Conservation (phyloP, 2,329 filamentous ascomycete species). For the Talaromyces islandicus region DNA sequence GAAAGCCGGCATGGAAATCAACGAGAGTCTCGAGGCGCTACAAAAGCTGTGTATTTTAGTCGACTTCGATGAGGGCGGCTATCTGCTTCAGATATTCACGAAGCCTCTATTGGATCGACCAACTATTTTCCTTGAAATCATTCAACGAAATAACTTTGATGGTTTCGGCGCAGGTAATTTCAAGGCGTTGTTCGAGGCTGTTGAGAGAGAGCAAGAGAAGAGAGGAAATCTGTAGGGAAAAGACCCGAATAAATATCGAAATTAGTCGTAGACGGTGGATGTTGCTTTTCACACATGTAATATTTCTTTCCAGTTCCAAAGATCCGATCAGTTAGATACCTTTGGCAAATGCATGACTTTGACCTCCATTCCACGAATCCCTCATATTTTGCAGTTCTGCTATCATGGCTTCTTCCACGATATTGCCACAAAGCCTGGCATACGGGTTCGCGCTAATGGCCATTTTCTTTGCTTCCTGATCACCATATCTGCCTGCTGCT, state of each 20-base stretch:
- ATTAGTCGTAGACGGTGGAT: background rate
- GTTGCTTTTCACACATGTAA: background rate
- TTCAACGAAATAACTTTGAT: constrained; percentile 70
- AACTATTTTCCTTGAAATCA: constrained; percentile 64
- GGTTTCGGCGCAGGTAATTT: constrained; percentile 92
- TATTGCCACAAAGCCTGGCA: constrained; percentile 2
- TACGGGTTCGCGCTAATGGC: constrained; percentile 3
- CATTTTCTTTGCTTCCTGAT: constrained; percentile 5
- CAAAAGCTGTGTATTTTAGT: constrained; percentile 75
- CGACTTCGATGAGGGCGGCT: constrained; percentile 86
- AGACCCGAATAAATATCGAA: background rate
- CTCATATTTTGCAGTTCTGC: background rate
- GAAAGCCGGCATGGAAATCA: constrained; percentile 45
- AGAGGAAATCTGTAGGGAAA: constrained; percentile 66
- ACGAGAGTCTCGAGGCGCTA: constrained; percentile 70
- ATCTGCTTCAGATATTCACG: constrained; percentile 66
- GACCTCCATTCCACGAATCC: background rate
- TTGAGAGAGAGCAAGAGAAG: constrained; percentile 80
- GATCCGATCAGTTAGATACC: background rate
- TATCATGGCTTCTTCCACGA: constrained; percentile 3
- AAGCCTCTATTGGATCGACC: constrained; percentile 88
- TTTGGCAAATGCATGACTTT: background rate
- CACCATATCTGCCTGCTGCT: constrained; percentile 2
- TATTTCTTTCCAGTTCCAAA: background rate
- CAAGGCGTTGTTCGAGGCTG: constrained; percentile 86